Base-by-base conservation (phyloP, 306 rosid species). In the Cajanus cajan region DNA sequence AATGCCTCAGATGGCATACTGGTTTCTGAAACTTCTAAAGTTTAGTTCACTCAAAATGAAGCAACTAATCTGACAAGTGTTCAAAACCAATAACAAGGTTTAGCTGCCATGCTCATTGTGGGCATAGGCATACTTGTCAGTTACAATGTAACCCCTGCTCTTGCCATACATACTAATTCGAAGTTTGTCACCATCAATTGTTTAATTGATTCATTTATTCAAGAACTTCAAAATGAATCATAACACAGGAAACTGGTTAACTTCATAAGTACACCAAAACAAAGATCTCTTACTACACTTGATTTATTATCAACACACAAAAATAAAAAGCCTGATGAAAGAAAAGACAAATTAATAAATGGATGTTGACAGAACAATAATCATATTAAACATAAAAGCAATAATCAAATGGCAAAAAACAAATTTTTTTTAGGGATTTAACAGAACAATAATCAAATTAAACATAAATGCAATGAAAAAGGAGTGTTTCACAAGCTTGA, bases 171-270 rank as follows among this genome's bases (percentile, higher is more conserved):
- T 33, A 18, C 75, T 66, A 13, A 76, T 58, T 68, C 66, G 22
- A 36, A 57, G 63, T 59, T 68, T 16, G 39, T 12, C 66, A 45
- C 7, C 48, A 34, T 39, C 64, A 37, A 67, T 39, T 39, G 25
- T 25, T 33, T 58, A 54, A 58, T 58, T 22, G 76, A 51, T 68
- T 57, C 58, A 66, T 66, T 55, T 24, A 50, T 22, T 51, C 81
- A 80, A 73, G 62, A 64, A 34, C 67, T 52, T 18, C 40, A 28
- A 79, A 71, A 62, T 41, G 51, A 54, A 52, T 25, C 58, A 68
- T 50, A 21, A 39, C 22, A 24, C 51, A 52, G 18, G 51, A 51
- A 72, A 47, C 52, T 14, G 58, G 33, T 71, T 15, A 51, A 72
- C 25, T 80, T 63, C 74, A 50, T 55, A 73, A 65, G 58, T 4